Base-by-base conservation (phyloP, 208 protist species). In the Crithidia sp. region DNA sequence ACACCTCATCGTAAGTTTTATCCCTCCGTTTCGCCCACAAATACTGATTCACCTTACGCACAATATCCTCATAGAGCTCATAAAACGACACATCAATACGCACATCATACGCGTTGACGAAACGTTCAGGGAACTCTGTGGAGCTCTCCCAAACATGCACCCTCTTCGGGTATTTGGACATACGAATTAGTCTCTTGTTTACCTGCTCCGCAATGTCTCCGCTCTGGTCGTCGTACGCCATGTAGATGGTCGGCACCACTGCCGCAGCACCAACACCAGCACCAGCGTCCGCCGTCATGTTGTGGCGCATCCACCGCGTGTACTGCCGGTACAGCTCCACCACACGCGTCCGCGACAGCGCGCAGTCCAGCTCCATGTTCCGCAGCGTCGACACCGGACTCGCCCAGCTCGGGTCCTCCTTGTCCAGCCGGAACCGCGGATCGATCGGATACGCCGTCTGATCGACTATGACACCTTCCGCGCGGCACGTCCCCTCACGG, bases 241-340 rank as follows among this genome's bases (percentile, higher is more conserved):
- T n/a, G 49, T 45, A 67, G 28, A 67, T 67, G 36, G 62, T 53
- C 47, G 62, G 47, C 12, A 65, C 44, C 39, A 39, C 37, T 28
- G 5, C 19, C 60, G 19, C 56, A 9, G 37, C 41, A 19, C 13
- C 57, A 7, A 37, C 39, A 45, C 19, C 8, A 19, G 41, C 14
- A 17, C 4, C 45, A 3, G 58, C 41, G 16, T 37, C 43, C 60
- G 9, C 36, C 40, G 50, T 55, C 50, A 55, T 55, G 54, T 58
- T 58, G 16, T 50, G 13, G 3, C 49, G 62, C 62, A 67, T 13
- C 62, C 49, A 57, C 37, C 5, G 10, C 10, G 41, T 45, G 62
- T 67, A 56, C 49, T 67, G 62, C 12, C 36, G n/a, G 62, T 67
- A 67, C 49, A 67, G 37, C 16, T 67, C 36, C 5, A 56, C 3